A percentile compares a stretch with the other conserved stretches of the same genome.
Evolutionary conservation across 2,329 filamentous ascomycete genomes (phyloP).

Genomic region (Penicillium digitatum): DNA sequence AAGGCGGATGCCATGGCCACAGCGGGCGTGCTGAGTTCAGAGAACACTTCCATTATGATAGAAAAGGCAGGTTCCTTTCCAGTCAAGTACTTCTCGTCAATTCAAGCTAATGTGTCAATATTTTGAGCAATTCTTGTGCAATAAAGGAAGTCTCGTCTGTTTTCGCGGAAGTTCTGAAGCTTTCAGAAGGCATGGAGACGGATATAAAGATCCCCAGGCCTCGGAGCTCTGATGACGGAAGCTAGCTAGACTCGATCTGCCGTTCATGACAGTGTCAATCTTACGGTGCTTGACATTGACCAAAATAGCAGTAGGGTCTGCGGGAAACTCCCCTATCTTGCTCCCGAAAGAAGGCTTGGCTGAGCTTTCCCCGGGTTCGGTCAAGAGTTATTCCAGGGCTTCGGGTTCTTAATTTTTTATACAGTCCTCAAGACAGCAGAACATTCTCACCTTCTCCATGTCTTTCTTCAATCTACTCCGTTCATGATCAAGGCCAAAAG

Average conservation of each 20-base stretch:
- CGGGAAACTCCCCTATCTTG: slow-evolving; percentile 6
- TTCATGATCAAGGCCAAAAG: not conserved
- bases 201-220: slow-evolving; percentile 7
- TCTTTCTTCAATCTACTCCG: not conserved
- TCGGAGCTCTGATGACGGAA: slow-evolving; percentile 20
- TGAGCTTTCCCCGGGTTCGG: slow-evolving; percentile 2
- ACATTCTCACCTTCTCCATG: not conserved
- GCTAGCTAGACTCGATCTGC: slow-evolving; percentile 23
- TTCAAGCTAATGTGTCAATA: not conserved
- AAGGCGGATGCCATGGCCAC: slow-evolving; percentile 36
- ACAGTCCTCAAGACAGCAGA: too few relatives aligned
- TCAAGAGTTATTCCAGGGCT: not conserved
- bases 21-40: slow-evolving; percentile 27
- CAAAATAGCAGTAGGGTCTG: not conserved
- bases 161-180: not conserved
- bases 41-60: slow-evolving; percentile 28
- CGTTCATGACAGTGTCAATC: slow-evolving; percentile 13
- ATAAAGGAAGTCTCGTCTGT: not conserved
- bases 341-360: not conserved
- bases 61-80: not conserved
- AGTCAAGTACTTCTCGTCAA: not conserved
- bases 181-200: not conserved
- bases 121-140: not conserved
- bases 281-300: not conserved
- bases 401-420: too few relatives aligned